Evolutionary conservation across 108 stramenopile species (phyloP).

Genomic region (Epithemia pelagica): DNA sequence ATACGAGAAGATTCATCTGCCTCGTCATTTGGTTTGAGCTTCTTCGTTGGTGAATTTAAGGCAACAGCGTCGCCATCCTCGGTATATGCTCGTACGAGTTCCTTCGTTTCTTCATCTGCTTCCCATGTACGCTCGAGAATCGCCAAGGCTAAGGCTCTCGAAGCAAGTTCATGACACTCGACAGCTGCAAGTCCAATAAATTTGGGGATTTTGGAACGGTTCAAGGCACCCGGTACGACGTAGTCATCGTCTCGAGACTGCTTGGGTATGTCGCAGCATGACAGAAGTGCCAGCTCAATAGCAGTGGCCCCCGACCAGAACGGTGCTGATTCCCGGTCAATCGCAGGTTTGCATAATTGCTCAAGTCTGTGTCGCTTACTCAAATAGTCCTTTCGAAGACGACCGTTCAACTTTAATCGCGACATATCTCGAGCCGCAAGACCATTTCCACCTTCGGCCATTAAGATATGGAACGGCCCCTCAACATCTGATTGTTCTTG

Average conservation of each 20-base stretch:
- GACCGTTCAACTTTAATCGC: neutral
- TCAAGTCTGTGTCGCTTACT: neutral
- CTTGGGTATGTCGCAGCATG: slow-evolving; percentile 33
- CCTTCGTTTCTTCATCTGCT: slow-evolving; percentile 7
- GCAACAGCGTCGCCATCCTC: neutral
- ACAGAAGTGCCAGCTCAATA: slow-evolving; percentile 26
- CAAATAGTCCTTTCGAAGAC: slow-evolving; percentile 2
- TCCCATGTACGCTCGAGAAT: slow-evolving; percentile 45
- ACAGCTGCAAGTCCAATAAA: slow-evolving; percentile 35
- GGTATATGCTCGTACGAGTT: neutral
- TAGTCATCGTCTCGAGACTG: slow-evolving; percentile 16
- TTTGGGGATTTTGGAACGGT: neutral
- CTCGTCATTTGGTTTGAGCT: neutral
- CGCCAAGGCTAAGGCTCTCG: slow-evolving; percentile 28
- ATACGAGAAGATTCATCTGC: slow-evolving; percentile 2
- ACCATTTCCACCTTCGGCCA: neutral
- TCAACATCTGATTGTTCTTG: neutral
- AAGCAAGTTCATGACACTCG: slow-evolving; percentile 29
- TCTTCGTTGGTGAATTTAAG: neutral
- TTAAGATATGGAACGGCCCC: neutral
- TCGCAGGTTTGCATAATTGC: neutral
- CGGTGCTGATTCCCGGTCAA: neutral
- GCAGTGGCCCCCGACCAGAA: slow-evolving; percentile 13
- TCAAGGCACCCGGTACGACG: slow-evolving; percentile 12
- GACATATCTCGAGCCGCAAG: neutral